Evolutionary conservation across 345 rosid species (phyloP).

Genomic region (Arabis alpina): DNA sequence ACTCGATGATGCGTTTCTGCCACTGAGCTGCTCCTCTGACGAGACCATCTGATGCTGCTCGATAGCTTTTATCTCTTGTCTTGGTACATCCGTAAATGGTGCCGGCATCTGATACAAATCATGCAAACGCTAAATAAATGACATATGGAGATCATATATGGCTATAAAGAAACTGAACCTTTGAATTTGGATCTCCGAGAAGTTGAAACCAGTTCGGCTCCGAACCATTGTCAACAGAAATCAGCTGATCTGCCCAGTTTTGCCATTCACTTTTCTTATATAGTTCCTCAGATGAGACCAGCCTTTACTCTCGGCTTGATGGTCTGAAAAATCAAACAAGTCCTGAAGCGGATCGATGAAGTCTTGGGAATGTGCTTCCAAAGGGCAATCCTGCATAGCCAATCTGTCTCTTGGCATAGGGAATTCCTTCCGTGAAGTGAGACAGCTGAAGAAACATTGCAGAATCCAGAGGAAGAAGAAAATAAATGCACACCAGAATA

Average conservation of each 20-base stretch:
- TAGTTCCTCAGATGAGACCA: constrained; percentile 47
- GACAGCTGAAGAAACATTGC: constrained; percentile 38
- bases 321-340: constrained; percentile 57
- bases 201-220: constrained; percentile 78
- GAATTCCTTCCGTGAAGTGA: constrained; percentile 35
- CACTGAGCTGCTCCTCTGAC: constrained; percentile 44
- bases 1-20: constrained; percentile 42
- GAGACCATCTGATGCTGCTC: constrained; percentile 47
- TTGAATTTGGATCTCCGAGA: constrained; percentile 55
- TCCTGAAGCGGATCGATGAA: constrained; percentile 57
- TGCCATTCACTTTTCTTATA: constrained; percentile 58
- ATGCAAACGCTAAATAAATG: not conserved
- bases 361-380: constrained; percentile 55
- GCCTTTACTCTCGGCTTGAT: constrained; percentile 49
- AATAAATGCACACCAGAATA: constrained; percentile 33
- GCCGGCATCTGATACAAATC: constrained; percentile 41
- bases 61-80: constrained; percentile 49
- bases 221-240: constrained; percentile 59
- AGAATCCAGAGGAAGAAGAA: constrained; percentile 40
- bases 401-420: constrained; percentile 23
- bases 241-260: constrained; percentile 72
- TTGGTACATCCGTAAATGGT: constrained; percentile 43
- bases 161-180: constrained; percentile 51
- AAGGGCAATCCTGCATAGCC: constrained; percentile 38
- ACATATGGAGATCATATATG: constrained; percentile 21